A percentile compares a stretch with the other conserved stretches of the same genome.
phyloP scores from a whole-genome alignment of 2,329 filamentous ascomycete genomes.

The Monilinia vaccinii-corymbosi region DNA sequence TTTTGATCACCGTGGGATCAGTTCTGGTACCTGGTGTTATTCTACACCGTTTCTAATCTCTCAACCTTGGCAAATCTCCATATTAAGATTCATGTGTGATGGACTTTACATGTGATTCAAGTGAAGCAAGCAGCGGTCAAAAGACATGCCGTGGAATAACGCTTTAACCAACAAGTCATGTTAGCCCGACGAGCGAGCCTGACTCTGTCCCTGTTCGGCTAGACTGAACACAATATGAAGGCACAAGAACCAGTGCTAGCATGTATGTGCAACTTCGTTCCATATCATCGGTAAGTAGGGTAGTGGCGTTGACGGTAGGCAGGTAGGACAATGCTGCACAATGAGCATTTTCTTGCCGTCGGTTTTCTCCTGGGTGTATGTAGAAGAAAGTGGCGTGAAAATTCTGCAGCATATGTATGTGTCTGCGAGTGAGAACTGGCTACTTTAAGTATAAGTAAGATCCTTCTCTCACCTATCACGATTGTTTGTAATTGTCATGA shows the following conservation, averaged over 20 bases:
- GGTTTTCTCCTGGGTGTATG: not conserved
- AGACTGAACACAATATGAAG: not conserved
- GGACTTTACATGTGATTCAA: not conserved
- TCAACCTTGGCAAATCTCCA: not conserved
- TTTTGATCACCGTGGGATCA: not conserved
- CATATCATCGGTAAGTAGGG: not conserved
- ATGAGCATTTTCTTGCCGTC: not conserved
- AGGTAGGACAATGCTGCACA: not conserved
- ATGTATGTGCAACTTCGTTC: not conserved
- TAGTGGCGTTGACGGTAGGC: not conserved
- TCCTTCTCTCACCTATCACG: not conserved
- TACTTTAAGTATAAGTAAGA: not conserved
- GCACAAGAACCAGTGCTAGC: not conserved
- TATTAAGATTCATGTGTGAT: not conserved
- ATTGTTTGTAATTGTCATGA: not conserved
- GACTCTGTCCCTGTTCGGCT: not conserved
- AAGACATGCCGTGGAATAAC: not conserved
- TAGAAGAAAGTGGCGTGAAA: not conserved
- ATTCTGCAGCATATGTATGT: not conserved
- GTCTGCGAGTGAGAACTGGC: not conserved
- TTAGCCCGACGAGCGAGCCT: not conserved
- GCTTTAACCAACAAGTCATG: not conserved
- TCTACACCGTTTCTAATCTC: not conserved
- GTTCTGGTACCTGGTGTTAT: not conserved
- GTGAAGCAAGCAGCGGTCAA: not conserved